Evolutionary conservation across 1,284 basidiomycete genomes (phyloP), one percentile per base, ranked within the genome.

Genomic region (Apiotrichum laibachii): DNA sequence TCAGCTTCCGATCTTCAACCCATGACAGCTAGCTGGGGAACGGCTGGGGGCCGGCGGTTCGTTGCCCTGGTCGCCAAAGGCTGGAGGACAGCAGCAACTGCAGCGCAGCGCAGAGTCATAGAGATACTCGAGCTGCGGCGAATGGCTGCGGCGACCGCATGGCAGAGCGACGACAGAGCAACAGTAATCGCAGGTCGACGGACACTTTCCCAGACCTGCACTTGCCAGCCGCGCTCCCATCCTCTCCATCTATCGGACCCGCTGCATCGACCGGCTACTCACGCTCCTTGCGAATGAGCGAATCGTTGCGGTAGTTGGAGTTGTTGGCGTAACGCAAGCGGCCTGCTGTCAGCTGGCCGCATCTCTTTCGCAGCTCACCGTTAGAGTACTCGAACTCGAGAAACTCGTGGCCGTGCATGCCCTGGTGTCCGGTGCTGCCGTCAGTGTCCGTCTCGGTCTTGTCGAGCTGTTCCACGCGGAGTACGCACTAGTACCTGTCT

Each of bases 381-480:
- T 95, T 89, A 13, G 90, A 89, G 81, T 97, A 97, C 80, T 99
- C 95, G 72, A 98, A 99, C 79, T 99, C 96, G 51, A 99, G 84
- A 76, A 99, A 99, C 77, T 96, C 93, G 80, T 96, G 93, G 19
- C 93, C 93, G 72, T 96, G 92, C 77, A 92, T 92, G 61, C 93
- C 93, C 68, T 90, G 91, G 79, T 96, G 93, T 26, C 93, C 93
- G 47, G 91, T 92, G 79, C 91, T 93, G 75, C 33, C 46, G 51
- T 53, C 21, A 54, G 59, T 49, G 66, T 60, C 53, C 26, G 13
- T 4, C 15, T 3, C 16, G 16, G 15, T 42, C 9, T 3, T 53
- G 16, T 33, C 48, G 13, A 33, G 37, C 5, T 15, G 12, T 9
- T 18, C 10, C 39, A 18, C 19, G 22, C 1, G 2, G 44, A 50